A percentile compares a stretch with the other conserved stretches of the same genome.
phyloP scores from a whole-genome alignment of 768 basidiomycete species.

The Suillus plorans region DNA sequence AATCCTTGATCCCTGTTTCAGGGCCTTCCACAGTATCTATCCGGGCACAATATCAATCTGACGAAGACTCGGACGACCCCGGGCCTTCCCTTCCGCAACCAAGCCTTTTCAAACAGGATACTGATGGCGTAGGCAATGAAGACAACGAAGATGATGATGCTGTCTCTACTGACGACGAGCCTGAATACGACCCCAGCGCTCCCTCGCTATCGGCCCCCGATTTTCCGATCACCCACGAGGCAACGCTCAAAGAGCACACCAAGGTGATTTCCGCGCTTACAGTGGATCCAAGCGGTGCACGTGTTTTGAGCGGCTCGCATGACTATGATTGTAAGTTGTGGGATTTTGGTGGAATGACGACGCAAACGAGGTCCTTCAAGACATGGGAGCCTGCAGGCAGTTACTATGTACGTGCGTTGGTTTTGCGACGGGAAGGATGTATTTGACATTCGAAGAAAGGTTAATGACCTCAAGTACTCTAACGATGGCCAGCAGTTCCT shows the following conservation, averaged over 20 bases:
- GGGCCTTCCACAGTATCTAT: slow-evolving; percentile 14
- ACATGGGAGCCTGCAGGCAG: slow-evolving; percentile 93
- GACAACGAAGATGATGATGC: slow-evolving; percentile 21
- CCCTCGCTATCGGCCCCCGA: slow-evolving; percentile 42
- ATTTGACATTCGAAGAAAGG: slow-evolving; percentile 41
- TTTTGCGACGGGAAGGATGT: background rate
- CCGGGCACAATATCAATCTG: slow-evolving; percentile 21
- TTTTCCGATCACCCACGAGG: slow-evolving; percentile 90
- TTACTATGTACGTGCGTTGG: slow-evolving; percentile 65
- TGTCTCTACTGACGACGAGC: slow-evolving; percentile 36
- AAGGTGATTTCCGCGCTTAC: slow-evolving; percentile 94
- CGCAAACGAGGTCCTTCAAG: slow-evolving; percentile 89
- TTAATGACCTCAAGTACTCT: slow-evolving; percentile 89
- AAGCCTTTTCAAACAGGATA: slow-evolving; percentile 11
- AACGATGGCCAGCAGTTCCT: slow-evolving; percentile 85
- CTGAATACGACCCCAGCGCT: slow-evolving; percentile 55
- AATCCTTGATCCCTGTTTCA: slow-evolving; percentile 12
- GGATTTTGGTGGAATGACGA: slow-evolving; percentile 99
- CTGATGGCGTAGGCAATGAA: slow-evolving; percentile 26
- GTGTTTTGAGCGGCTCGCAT: slow-evolving; percentile 87
- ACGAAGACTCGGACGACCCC: slow-evolving; percentile 23
- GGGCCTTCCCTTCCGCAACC: slow-evolving; percentile 6
- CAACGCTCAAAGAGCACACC: slow-evolving; percentile 89
- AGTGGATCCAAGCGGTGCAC: slow-evolving; percentile 91
- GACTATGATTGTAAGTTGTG: slow-evolving; percentile 98